These are phyloP conservation scores for Coemansia sp. DNA, from an alignment of 192 early-diverging fungal genomes.

Conservation along the genomic window DNA sequence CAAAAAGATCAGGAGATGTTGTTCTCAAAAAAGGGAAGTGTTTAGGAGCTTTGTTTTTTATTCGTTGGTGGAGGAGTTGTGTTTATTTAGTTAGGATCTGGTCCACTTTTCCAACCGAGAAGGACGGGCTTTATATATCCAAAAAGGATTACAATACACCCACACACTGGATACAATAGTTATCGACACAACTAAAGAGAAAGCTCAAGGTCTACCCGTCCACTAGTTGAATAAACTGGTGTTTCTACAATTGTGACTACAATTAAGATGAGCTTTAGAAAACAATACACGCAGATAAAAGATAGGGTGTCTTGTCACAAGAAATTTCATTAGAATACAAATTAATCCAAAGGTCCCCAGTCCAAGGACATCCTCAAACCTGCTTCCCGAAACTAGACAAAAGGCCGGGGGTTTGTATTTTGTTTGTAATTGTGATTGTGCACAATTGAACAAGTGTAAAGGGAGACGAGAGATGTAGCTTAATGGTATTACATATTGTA, in stretches of 20 bases:
- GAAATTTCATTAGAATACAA: too few relatives aligned
- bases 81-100: too few relatives aligned
- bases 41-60: background rate
- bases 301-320: background rate
- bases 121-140: background rate
- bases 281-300: background rate
- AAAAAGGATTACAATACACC: background rate
- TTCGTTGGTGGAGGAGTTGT: background rate
- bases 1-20: background rate
- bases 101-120: too few relatives aligned
- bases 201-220: background rate
- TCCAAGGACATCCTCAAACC: too few relatives aligned
- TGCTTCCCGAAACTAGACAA: too few relatives aligned
- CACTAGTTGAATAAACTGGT: background rate
- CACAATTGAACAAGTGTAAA: background rate
- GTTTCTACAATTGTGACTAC: constrained; percentile 1
- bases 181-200: background rate
- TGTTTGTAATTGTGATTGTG: background rate
- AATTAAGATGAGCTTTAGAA: background rate
- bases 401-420: background rate
- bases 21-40: background rate
- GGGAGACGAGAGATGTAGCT: background rate
- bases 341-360: too few relatives aligned
- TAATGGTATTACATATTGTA: background rate
- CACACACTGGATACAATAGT: background rate